Evolutionary conservation across 805 yeast genomes (phyloP).

Genomic region (Candida adriatica): DNA sequence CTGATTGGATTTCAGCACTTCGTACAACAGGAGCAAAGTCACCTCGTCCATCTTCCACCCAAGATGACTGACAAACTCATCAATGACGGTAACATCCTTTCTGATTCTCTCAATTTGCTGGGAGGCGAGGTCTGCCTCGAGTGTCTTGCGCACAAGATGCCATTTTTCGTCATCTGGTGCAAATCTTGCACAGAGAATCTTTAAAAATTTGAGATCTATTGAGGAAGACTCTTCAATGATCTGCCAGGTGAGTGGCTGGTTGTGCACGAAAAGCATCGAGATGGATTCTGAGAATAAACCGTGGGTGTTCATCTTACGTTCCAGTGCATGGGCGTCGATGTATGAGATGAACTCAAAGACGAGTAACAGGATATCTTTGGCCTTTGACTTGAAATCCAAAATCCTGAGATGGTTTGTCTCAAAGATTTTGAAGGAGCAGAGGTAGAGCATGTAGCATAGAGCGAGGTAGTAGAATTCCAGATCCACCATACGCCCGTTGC

Average conservation of each 20-base stretch:
- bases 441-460: conserved; percentile 15
- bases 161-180: conserved; percentile 7
- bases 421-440: conserved; percentile 7
- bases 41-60: conserved; percentile 15
- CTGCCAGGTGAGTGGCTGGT: conserved; percentile 11
- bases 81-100: conserved; percentile 6
- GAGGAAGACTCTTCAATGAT: conserved; percentile 6
- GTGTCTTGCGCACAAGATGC: conserved; percentile 4
- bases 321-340: conserved; percentile 6
- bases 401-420: conserved; percentile 10
- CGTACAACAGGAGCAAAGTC: conserved; percentile 12
- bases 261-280: conserved; percentile 10
- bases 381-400: conserved; percentile 14
- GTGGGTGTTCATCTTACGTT: conserved; percentile 7
- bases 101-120: conserved; percentile 2
- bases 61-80: conserved; percentile 4
- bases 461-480: conserved; percentile 16
- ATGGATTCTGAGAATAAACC: conserved; percentile 15
- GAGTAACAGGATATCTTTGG: conserved; percentile 5
- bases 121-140: conserved; percentile 1
- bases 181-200: conserved; percentile 8
- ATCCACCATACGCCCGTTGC: conserved; percentile 16
- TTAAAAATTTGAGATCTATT: conserved; percentile 12
- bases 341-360: conserved; percentile 14
- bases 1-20: conserved; percentile 15